A percentile compares a stretch with the other conserved stretches of the same genome.
phyloP scores from a whole-genome alignment of 352 stramenopile genomes.

The Globisporangium megalacanthum region DNA sequence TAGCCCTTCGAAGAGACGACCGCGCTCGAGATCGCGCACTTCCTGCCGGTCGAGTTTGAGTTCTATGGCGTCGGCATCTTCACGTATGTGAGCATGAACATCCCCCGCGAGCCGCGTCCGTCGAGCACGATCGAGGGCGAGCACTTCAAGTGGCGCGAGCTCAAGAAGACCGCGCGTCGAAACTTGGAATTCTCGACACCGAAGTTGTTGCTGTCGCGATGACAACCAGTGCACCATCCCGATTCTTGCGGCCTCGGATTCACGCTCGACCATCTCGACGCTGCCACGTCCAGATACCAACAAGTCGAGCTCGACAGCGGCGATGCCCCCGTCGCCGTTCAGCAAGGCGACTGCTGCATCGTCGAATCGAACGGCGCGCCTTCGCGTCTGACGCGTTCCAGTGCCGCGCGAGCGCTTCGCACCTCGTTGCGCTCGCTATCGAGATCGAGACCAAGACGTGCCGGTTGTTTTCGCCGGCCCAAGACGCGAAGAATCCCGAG shows the following conservation, averaged over 20 bases:
- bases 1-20: slow-evolving; percentile 85
- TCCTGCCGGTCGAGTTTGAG: slow-evolving; percentile 89
- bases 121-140: slow-evolving; percentile 43
- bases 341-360: slow-evolving; percentile 10
- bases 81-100: slow-evolving; percentile 79
- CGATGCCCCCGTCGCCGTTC: slow-evolving; percentile 17
- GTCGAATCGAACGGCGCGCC: slow-evolving; percentile 8
- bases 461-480: slow-evolving; percentile 80
- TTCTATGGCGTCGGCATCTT: slow-evolving; percentile 89
- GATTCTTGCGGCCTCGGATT: slow-evolving; percentile 25
- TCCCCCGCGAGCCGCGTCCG: slow-evolving; percentile 78
- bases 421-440: slow-evolving; percentile 73
- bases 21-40: slow-evolving; percentile 93
- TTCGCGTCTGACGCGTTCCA: slow-evolving; percentile 17
- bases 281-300: slow-evolving; percentile 24
- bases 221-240: slow-evolving; percentile 6
- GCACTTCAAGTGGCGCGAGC: slow-evolving; percentile 63
- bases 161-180: slow-evolving; percentile 53
- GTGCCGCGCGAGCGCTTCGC: slow-evolving; percentile 8
- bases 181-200: slow-evolving; percentile 32
- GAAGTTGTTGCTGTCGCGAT: slow-evolving; percentile 18
- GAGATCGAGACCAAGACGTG: slow-evolving; percentile 78
- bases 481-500: slow-evolving; percentile 32
- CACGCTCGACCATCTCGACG: slow-evolving; percentile 50
- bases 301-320: slow-evolving; percentile 24